Evolutionary conservation across 257 asterid genomes (phyloP).

Genomic region (Apocynum venetum): DNA sequence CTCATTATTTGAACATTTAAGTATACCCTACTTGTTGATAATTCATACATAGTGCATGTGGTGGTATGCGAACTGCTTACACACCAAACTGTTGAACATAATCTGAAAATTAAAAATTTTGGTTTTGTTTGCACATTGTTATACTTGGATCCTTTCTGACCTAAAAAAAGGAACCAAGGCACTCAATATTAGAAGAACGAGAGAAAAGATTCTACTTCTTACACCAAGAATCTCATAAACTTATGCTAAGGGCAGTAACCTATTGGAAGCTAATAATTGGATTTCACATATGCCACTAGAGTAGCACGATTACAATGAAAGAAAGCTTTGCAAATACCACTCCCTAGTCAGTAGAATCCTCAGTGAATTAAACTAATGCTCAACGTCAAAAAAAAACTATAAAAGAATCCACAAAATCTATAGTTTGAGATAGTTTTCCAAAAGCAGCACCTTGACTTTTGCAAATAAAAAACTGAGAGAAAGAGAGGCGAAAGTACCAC

Average conservation of each 20-base stretch:
- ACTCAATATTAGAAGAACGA: background rate
- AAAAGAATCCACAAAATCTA: background rate
- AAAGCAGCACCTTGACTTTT: background rate
- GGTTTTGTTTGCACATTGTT: background rate
- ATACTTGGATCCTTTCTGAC: background rate
- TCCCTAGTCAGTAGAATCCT: background rate
- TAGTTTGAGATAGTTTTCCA: background rate
- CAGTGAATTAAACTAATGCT: background rate
- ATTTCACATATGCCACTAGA: background rate
- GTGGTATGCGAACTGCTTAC: background rate
- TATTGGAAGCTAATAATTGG: background rate
- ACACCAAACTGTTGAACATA: background rate
- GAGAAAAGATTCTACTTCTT: background rate
- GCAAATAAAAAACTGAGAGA: background rate
- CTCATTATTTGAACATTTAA: background rate
- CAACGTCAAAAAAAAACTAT: background rate
- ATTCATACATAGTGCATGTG: background rate
- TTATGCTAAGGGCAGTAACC: background rate
- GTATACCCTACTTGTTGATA: background rate
- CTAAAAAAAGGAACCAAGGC: background rate
- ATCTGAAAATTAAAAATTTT: background rate
- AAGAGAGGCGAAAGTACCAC: background rate
- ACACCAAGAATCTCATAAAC: background rate
- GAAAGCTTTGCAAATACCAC: background rate
- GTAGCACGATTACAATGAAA: background rate